Conservation (phyloP, 2,329 filamentous ascomycete species). For the Arthrobotrys entomopaga region DNA sequence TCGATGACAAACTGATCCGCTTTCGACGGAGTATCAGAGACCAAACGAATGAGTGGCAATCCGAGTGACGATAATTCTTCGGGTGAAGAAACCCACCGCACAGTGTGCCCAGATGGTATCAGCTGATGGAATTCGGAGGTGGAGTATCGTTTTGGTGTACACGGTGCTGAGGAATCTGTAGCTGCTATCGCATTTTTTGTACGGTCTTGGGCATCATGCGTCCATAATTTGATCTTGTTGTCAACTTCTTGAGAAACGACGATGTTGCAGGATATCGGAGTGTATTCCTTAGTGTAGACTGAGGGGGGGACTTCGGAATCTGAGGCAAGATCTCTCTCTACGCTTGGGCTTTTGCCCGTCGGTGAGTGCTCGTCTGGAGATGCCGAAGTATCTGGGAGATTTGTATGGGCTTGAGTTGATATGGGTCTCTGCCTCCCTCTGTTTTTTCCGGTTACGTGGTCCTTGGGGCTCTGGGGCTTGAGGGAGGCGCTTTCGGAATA, state of each 20-base stretch:
- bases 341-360: constrained; percentile 50
- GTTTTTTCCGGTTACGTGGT: constrained; percentile 35
- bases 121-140: constrained; percentile 46
- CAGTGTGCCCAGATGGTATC: constrained; percentile 45
- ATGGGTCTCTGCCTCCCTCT: constrained; percentile 48
- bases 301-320: constrained; percentile 50
- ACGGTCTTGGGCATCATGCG: constrained; percentile 33
- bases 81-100: constrained; percentile 48
- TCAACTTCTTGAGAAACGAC: constrained; percentile 52
- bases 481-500: constrained; percentile 64
- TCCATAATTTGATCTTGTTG: constrained; percentile 50
- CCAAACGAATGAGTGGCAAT: constrained; percentile 44
- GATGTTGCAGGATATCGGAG: constrained; percentile 47
- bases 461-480: constrained; percentile 61
- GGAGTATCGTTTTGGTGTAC: constrained; percentile 39
- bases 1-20: constrained; percentile 51
- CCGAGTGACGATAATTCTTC: constrained; percentile 45
- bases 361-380: constrained; percentile 52
- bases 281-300: constrained; percentile 54
- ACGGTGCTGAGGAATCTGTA: constrained; percentile 32
- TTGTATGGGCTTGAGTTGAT: constrained; percentile 40
- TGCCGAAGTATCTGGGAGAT: constrained; percentile 47
- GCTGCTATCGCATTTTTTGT: constrained; percentile 32
- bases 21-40: constrained; percentile 47
- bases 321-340: constrained; percentile 48